A percentile compares a stretch with the other conserved stretches of the same genome.
Conservation (phyloP, 306 rosid genomes). For the Fragaria ananassa region DNA sequence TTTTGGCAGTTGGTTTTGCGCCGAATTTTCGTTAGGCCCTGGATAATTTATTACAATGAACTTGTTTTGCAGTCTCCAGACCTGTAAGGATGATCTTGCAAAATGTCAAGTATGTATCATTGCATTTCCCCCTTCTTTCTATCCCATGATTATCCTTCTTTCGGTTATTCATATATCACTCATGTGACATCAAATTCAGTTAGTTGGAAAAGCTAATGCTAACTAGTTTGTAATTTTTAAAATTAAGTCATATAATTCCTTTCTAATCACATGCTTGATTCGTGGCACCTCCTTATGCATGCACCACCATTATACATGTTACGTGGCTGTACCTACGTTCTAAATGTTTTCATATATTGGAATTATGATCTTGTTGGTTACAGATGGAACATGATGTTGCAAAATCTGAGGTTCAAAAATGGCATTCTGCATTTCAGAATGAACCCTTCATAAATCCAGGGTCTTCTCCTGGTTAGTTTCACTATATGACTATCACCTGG, state of each 20-base stretch:
- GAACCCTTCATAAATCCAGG: slow-evolving; percentile 72
- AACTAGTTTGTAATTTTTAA: background rate
- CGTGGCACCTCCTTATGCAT: slow-evolving; percentile 4
- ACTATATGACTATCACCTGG: background rate
- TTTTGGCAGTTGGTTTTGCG: background rate
- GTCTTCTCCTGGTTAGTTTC: slow-evolving; percentile 64
- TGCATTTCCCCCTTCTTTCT: background rate
- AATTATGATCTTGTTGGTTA: slow-evolving; percentile 24
- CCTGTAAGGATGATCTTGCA: slow-evolving; percentile 60
- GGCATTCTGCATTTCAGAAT: slow-evolving; percentile 73
- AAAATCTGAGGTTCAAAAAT: slow-evolving; percentile 65
- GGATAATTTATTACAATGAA: background rate
- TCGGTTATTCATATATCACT: slow-evolving; percentile 10
- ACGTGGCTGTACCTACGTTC: background rate
- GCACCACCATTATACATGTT: background rate
- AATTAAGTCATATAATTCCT: background rate
- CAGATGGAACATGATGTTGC: slow-evolving; percentile 77
- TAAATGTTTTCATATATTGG: slow-evolving; percentile 2
- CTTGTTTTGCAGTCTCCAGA: slow-evolving; percentile 70
- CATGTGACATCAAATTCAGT: background rate
- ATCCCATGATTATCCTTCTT: background rate
- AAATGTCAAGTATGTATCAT: slow-evolving; percentile 62
- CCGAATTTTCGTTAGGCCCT: slow-evolving; percentile 17
- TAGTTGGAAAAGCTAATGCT: background rate
- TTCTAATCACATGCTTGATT: background rate